These are phyloP conservation scores for Lycium barbarum DNA, from an alignment of 257 asterid genomes.

Conservation along the genomic window DNA sequence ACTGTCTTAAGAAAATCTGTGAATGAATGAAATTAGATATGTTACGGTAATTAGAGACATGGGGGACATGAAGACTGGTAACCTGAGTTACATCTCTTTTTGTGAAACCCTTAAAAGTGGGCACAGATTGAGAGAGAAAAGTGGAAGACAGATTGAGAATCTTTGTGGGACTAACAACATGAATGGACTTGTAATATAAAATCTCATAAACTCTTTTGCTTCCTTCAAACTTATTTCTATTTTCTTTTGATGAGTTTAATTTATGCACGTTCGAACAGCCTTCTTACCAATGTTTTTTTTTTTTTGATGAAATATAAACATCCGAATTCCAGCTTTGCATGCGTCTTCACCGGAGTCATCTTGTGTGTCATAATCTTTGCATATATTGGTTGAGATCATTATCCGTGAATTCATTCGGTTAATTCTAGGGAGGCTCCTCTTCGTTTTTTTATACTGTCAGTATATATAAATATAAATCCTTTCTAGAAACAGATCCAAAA, in stretches of 20 bases:
- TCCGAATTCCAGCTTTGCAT: too few relatives aligned
- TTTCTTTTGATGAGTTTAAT: too few relatives aligned
- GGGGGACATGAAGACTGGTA: background rate
- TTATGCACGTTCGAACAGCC: too few relatives aligned
- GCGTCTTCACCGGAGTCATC: too few relatives aligned
- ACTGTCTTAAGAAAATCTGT: background rate
- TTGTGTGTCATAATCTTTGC: too few relatives aligned
- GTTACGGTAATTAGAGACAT: background rate
- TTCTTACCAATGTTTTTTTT: too few relatives aligned
- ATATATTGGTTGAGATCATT: too few relatives aligned
- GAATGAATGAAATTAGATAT: background rate
- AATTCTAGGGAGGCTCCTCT: too few relatives aligned
- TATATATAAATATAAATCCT: background rate
- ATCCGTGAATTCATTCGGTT: too few relatives aligned
- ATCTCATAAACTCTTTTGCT: slow-evolving; percentile 26
- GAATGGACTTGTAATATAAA: slow-evolving; percentile 8
- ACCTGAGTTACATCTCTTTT: background rate
- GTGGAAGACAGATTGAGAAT: slow-evolving; percentile 28
- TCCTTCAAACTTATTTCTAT: background rate
- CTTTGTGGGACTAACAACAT: slow-evolving; percentile 27
- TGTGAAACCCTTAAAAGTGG: slow-evolving; percentile 34
- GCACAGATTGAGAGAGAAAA: slow-evolving; percentile 28
- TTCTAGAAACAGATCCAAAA: slow-evolving; percentile 34
- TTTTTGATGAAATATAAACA: too few relatives aligned
- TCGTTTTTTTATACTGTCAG: background rate